Percentiles rank a stretch among this genome's conserved stretches.
phyloP scores from a whole-genome alignment of 306 rosid species.

The Lablab purpureus region DNA sequence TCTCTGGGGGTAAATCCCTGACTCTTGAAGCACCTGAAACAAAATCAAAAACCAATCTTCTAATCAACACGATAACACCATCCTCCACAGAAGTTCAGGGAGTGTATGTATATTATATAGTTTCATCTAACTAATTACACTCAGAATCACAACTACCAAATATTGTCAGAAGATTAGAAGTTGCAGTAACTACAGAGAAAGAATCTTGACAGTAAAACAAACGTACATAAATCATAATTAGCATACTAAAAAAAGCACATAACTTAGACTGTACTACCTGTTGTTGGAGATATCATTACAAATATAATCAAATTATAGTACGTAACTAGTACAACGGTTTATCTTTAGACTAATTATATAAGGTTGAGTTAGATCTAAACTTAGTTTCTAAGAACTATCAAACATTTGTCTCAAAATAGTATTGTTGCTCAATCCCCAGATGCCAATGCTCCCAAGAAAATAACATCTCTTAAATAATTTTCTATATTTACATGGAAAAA shows the following conservation, averaged over 20 bases:
- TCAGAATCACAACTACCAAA: not conserved
- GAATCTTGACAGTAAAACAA: not conserved
- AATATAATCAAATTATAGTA: too few species aligned
- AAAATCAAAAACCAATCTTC: conserved; percentile 20
- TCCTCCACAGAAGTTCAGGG: conserved; percentile 17
- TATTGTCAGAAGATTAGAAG: not conserved
- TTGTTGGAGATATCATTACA: too few species aligned
- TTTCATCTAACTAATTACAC: not conserved
- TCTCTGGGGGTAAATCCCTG: conserved; percentile 70
- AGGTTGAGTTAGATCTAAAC: too few species aligned
- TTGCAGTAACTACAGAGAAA: not conserved
- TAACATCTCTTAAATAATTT: not conserved
- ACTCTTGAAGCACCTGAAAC: conserved; percentile 87
- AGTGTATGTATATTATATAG: not conserved
- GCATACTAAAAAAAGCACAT: not conserved
- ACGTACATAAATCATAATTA: not conserved
- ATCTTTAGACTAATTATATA: too few species aligned
- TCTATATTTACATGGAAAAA: not conserved
- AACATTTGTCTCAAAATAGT: not conserved
- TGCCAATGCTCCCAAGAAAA: not conserved
- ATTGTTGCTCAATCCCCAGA: not conserved
- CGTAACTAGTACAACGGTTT: too few species aligned
- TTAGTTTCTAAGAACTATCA: too few species aligned
- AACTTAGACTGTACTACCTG: not conserved
- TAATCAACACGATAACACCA: conserved; percentile 18